Evolutionary conservation across 179 eudicot genomes (phyloP), one percentile per base, ranked within the genome.

Genomic region (Carnegiea gigantea): DNA sequence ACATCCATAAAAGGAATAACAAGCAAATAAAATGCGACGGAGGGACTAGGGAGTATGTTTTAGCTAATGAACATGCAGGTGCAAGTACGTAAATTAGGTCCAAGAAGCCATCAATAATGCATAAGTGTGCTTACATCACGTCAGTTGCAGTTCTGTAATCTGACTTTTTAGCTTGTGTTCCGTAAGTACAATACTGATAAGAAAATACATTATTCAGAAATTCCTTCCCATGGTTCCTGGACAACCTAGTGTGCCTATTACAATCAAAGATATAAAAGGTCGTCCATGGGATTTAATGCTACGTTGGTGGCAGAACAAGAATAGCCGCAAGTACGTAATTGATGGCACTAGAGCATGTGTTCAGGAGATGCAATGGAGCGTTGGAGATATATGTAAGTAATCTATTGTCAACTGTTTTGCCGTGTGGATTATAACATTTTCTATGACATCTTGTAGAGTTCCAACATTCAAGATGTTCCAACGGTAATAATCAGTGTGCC

Each of bases 361-460:
- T 49, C 18, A 7, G 15, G 26, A 17, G 23, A 65, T 64, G 76
- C 30, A 53, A 17, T 83, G 82, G 82, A 67, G 65, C 18, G 71
- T 5, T 26, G 85, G 82, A 33, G 85, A 83, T 28, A 49, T 30
- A 65, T 79, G 85, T 83, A 79, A 83, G 85, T 49, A 74, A 53
- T 79, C 59, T 81, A 67, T 23, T 40, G 12, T 71, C 48, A 44
- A 73, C 10, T 8, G 18, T 17, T 36, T 71, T 17, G 51, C n/a
- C 30, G 6, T 62, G 68, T 4, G n/a, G 65, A 60, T 18, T 21
- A 21, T 60, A 60, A 11, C 2, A 30, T 72, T 72, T 72, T 72
- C 76, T 13, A 21, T 72, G 23, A 40, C n/a, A 9, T 72, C 17
- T 43, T 23, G 36, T 72, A 43, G 36, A 18, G 44, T 73, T 73